Conservation (phyloP, 225 moss, liverwort and hornwort genomes). For the Takakia lepidozioides region DNA sequence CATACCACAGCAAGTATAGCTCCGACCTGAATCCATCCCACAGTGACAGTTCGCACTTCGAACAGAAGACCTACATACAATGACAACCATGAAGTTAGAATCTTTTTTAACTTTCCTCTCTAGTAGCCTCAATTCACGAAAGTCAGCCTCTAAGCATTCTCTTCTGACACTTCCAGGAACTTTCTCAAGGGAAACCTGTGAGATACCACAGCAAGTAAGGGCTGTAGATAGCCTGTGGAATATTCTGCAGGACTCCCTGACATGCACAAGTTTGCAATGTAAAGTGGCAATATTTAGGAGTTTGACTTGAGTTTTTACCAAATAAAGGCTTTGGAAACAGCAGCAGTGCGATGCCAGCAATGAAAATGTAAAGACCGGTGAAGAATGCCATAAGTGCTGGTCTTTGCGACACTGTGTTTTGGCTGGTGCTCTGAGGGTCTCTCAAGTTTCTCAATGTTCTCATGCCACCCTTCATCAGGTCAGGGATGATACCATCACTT, state of each 20-base stretch:
- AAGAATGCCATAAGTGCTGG: constrained; percentile 72
- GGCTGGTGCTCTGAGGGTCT: constrained; percentile 7
- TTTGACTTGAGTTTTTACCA: constrained; percentile 57
- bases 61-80: constrained; percentile 56
- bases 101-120: no score
- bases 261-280: no score
- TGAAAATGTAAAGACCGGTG: constrained; percentile 73
- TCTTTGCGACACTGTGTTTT: constrained; percentile 14
- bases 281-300: no score
- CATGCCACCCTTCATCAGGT: constrained; percentile 7
- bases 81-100: constrained; percentile 1
- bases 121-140: no score
- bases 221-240: no score
- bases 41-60: constrained; percentile 56
- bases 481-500: constrained; percentile 7
- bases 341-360: constrained; percentile 64
- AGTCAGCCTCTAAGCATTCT: no score
- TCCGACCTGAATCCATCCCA: constrained; percentile 92
- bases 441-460: constrained; percentile 4
- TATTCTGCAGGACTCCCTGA: no score
- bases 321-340: constrained; percentile 61
- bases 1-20: constrained; percentile 76
- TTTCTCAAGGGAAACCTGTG: no score
- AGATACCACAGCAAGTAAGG: no score
- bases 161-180: no score